phyloP scores from a whole-genome alignment of 108 stramenopile genomes.

The Skeletonema tropicum region DNA sequence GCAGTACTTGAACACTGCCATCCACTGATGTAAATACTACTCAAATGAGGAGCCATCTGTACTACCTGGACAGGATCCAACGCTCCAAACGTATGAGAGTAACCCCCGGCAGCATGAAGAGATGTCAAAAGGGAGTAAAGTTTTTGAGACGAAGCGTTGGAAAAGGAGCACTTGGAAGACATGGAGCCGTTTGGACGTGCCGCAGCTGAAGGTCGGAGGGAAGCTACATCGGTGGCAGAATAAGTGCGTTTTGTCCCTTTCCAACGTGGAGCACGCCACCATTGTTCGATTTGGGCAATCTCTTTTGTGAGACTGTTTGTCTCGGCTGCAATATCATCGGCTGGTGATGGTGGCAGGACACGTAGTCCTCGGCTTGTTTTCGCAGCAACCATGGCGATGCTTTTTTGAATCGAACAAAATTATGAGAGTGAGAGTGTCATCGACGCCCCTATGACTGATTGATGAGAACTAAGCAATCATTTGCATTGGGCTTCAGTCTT shows the following conservation, averaged over 20 bases:
- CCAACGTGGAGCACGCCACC: conserved; percentile 78
- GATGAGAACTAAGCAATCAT: not conserved
- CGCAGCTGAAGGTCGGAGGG: conserved; percentile 70
- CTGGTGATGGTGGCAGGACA: conserved; percentile 11
- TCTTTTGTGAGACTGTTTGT: conserved; percentile 56
- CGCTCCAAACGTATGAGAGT: conserved; percentile 95
- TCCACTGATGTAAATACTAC: conserved; percentile 89
- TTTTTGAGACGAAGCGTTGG: conserved; percentile 64
- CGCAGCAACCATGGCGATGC: conserved; percentile 5
- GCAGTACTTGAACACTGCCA: conserved; percentile 96
- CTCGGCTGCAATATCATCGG: conserved; percentile 36
- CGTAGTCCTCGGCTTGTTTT: conserved; percentile 44
- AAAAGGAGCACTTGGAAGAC: conserved; percentile 66
- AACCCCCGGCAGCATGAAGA: conserved; percentile 74
- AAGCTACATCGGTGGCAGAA: conserved; percentile 80
- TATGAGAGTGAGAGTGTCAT: conserved; percentile 1
- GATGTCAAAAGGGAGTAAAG: conserved; percentile 68
- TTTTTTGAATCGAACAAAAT: not conserved
- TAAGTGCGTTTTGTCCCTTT: conserved; percentile 69
- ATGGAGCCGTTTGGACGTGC: conserved; percentile 47
- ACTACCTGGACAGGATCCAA: conserved; percentile 96
- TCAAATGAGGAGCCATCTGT: conserved; percentile 95
- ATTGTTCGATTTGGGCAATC: conserved; percentile 68
- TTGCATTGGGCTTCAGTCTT: too few relatives aligned
- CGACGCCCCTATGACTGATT: not conserved